Percentiles rank a stretch among this genome's conserved stretches.
Evolutionary conservation across 805 yeast species (phyloP).

Genomic region (Saturnispora diversa): DNA sequence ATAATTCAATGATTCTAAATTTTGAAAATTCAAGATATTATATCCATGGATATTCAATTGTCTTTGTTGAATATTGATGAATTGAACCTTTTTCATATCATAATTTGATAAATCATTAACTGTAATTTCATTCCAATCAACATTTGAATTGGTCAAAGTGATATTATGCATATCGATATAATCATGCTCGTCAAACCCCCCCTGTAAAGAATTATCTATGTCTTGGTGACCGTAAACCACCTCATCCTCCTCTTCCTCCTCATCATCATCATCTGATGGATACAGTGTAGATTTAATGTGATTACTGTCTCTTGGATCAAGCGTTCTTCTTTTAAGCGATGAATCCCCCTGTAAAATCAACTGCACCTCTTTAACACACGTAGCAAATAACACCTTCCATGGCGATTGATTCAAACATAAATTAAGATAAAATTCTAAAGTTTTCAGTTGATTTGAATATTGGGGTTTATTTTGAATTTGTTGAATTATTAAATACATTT

Average conservation of each 20-base stretch:
- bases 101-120: slow-evolving; percentile 3
- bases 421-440: background rate
- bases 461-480: background rate
- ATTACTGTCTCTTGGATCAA: background rate
- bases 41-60: slow-evolving; percentile 1
- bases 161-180: background rate
- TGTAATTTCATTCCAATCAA: background rate
- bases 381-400: background rate
- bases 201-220: slow-evolving; percentile 17
- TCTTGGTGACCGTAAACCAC: too few relatives aligned
- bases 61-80: slow-evolving; percentile 6
- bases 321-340: background rate
- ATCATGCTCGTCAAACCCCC: slow-evolving; percentile 18
- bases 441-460: background rate
- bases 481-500: background rate
- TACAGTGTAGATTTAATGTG: slow-evolving; percentile 1
- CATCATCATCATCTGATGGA: slow-evolving; percentile 18
- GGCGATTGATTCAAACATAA: slow-evolving; percentile 1
- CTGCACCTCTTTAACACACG: background rate
- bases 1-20: background rate
- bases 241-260: slow-evolving; percentile 20
- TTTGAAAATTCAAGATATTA: slow-evolving; percentile 10
- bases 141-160: background rate
- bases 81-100: slow-evolving; percentile 6
- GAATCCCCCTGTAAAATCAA: background rate